Evolutionary conservation across 352 stramenopile species (phyloP), one percentile per base, ranked within the genome.

Genomic region (Pythium phragmitis): DNA sequence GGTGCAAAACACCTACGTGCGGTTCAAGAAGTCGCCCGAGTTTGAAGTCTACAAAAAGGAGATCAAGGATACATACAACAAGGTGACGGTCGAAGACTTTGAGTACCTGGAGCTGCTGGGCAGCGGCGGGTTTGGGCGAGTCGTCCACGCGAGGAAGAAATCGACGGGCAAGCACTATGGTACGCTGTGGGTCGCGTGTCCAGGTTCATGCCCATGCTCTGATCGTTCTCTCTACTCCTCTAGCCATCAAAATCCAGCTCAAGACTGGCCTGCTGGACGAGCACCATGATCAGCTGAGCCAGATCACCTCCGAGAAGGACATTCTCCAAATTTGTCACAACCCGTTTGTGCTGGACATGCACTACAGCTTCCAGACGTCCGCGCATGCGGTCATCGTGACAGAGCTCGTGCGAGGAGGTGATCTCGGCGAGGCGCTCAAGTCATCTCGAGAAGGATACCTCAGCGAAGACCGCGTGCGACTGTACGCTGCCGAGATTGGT

Each of bases 221-320:
- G 9, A 39, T 14, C 1, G 17, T 26, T 17, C 3, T 43, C 14
- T 11, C 37, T 42, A 12, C 14, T 16, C 14, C 19, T 33, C 43
- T 54, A 92, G 81, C 91, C 0, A 96, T 97, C 74, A 97, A 97
- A 65, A 92, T 97, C 60, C 89, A 97, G 75, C 74, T 96, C 45
- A 97, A 98, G 74, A 84, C 80, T 12, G 87, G 85, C 45, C 68
- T 98, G 36, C 55, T 97, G 21, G 88, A 97, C 58, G 86, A 90
- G 51, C 89, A 92, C 58, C 85, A 88, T 65, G 80, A 92, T 46
- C 85, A 91, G 60, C 70, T 92, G 60, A 85, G 77, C 53, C 85
- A 94, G 65, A 94, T 95, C 59, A 92, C 88, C 19, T 93, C 89
- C 7, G 91, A 96, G 67, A 96, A 96, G 64, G 84, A 91, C 58